Conservation (phyloP, 139 green algal genomes). For the Auxenochlorella pyrenoidosa region DNA sequence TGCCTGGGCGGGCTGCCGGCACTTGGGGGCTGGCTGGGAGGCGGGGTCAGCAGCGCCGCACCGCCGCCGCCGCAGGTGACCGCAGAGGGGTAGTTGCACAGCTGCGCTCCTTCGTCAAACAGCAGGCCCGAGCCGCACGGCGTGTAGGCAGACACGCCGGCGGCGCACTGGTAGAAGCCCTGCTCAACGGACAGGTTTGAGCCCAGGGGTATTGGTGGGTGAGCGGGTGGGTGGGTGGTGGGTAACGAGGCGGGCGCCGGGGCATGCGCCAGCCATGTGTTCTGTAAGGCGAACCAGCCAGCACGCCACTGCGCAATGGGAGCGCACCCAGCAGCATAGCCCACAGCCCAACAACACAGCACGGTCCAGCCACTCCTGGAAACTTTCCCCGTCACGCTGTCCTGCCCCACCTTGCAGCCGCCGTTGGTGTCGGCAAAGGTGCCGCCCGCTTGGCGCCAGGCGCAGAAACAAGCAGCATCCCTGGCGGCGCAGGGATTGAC, state of each 20-base stretch:
- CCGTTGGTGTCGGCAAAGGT: conserved; percentile 6
- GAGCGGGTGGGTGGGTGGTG: too few relatives aligned
- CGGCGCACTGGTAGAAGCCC: background rate
- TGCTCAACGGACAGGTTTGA: background rate
- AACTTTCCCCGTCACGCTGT: background rate
- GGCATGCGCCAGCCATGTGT: too few relatives aligned
- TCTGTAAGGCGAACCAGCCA: too few relatives aligned
- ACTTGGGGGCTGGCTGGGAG: background rate
- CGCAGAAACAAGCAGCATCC: conserved; percentile 11
- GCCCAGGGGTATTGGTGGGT: too few relatives aligned
- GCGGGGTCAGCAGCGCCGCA: background rate
- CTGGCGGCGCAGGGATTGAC: conserved; percentile 1
- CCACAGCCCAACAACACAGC: background rate
- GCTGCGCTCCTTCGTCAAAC: background rate
- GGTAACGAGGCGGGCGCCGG: too few relatives aligned
- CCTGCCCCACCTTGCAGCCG: conserved; percentile 1
- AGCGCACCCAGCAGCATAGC: too few relatives aligned
- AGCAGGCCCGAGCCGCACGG: background rate
- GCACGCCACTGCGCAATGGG: too few relatives aligned
- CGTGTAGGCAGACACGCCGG: background rate
- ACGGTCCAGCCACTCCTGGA: background rate
- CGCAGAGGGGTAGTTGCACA: background rate
- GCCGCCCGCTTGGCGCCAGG: background rate
- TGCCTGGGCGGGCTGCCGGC: too few relatives aligned
- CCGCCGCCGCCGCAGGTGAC: background rate